Percentiles rank a stretch among this genome's conserved stretches.
These are phyloP conservation scores for Medicago lupulina DNA, from an alignment of 306 rosid genomes.

Conservation along the genomic window DNA sequence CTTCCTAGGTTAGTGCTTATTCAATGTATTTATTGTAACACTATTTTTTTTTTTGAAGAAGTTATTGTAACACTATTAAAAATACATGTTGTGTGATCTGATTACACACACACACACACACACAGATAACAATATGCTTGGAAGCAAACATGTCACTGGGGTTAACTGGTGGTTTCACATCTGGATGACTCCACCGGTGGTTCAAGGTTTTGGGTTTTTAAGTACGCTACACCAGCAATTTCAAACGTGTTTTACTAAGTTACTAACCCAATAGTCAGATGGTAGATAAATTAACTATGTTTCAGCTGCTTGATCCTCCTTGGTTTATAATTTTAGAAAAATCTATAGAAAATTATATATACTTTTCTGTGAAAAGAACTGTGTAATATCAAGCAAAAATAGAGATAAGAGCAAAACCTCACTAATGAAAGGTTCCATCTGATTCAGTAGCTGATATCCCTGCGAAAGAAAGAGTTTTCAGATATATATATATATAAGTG, in stretches of 20 bases:
- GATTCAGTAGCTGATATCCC: slow-evolving; percentile 59
- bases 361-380: slow-evolving; percentile 28
- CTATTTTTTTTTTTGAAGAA: no score
- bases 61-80: no score
- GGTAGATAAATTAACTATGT: slow-evolving; percentile 16
- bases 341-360: slow-evolving; percentile 18
- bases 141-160: slow-evolving; percentile 19
- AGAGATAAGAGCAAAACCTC: slow-evolving; percentile 51
- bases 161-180: slow-evolving; percentile 22
- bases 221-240: slow-evolving; percentile 15
- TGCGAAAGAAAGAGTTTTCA: slow-evolving; percentile 39
- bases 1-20: no score
- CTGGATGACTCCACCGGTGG: slow-evolving; percentile 14
- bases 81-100: no score
- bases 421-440: slow-evolving; percentile 61
- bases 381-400: slow-evolving; percentile 31
- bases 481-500: slow-evolving; percentile 23
- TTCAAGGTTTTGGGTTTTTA: slow-evolving; percentile 31
- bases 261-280: slow-evolving; percentile 30
- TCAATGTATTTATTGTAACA: no score
- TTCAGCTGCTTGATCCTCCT: slow-evolving; percentile 20
- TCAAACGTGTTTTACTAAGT: slow-evolving; percentile 7
- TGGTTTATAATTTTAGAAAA: slow-evolving; percentile 35
- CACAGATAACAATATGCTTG: not conserved
- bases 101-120: no score